phyloP scores from a whole-genome alignment of 2,329 filamentous ascomycete genomes.

The Fusarium chaquense region DNA sequence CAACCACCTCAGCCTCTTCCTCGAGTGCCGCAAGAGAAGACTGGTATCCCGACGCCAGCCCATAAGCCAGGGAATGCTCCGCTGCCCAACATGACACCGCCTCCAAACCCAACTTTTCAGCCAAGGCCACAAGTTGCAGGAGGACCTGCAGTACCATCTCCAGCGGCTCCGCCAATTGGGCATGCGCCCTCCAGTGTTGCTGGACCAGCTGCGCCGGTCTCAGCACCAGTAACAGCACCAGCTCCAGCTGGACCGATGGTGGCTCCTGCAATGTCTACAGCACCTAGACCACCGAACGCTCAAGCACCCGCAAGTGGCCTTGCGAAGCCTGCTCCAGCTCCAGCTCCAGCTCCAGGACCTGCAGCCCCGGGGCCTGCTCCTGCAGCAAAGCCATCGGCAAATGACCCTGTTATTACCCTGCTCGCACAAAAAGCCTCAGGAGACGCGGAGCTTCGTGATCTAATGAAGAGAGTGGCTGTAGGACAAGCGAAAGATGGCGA shows the following conservation, averaged over 20 bases:
- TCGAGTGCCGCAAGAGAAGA: constrained; percentile 27
- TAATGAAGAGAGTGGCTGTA: constrained; percentile 86
- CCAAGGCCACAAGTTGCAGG: constrained; percentile 31
- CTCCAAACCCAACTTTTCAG: constrained; percentile 39
- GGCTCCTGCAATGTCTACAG: constrained; percentile 45
- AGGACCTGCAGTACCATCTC: constrained; percentile 37
- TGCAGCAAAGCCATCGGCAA: constrained; percentile 48
- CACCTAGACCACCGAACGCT: constrained; percentile 34
- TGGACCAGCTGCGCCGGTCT: constrained; percentile 30
- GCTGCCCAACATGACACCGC: constrained; percentile 29
- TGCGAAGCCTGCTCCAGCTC: constrained; percentile 29
- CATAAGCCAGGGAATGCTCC: constrained; percentile 33
- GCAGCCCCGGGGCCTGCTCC: constrained; percentile 22
- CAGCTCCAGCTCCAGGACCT: constrained; percentile 27
- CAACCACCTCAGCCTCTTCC: constrained; percentile 35
- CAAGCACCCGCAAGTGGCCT: constrained; percentile 37
- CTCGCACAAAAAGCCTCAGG: constrained; percentile 80
- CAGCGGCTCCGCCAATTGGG: constrained; percentile 38
- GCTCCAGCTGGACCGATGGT: constrained; percentile 43
- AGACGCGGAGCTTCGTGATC: constrained; percentile 77
- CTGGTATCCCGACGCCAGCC: constrained; percentile 20
- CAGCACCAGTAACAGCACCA: constrained; percentile 44
- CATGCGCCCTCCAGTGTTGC: constrained; percentile 43
- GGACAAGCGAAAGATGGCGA: constrained; percentile 79
- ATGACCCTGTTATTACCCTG: constrained; percentile 83